Evolutionary conservation across 2,329 filamentous ascomycete species (phyloP).

Genomic region (Fusarium brachygibbosum): DNA sequence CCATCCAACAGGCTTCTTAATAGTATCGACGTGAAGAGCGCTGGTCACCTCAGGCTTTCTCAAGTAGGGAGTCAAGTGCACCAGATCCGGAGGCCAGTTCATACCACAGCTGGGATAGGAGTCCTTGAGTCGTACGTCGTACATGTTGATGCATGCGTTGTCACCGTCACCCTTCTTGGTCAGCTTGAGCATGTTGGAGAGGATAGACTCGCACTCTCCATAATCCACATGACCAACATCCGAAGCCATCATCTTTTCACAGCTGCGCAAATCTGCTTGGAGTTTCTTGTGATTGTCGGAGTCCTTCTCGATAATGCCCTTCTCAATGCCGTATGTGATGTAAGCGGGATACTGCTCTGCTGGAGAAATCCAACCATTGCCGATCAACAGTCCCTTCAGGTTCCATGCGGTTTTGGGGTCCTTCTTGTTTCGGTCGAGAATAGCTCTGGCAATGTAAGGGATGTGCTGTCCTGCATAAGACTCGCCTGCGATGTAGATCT

Average conservation of each 20-base stretch:
- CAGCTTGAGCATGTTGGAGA: conserved; percentile 77
- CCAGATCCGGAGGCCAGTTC: conserved; percentile 96
- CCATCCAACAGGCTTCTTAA: conserved; percentile 86
- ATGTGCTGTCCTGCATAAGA: conserved; percentile 98
- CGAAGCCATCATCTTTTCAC: conserved; percentile 71
- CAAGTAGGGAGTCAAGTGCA: conserved; percentile 83
- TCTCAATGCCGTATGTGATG: conserved; percentile 82
- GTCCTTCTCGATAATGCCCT: conserved; percentile 77
- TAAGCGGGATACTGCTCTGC: conserved; percentile 91
- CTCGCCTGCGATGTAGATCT: conserved; percentile 96
- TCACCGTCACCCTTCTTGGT: conserved; percentile 70
- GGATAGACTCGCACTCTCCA: conserved; percentile 78
- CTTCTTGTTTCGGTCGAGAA: conserved; percentile 87
- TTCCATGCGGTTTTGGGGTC: conserved; percentile 72
- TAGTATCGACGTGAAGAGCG: conserved; percentile 85
- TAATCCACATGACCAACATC: conserved; percentile 71
- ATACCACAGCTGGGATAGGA: conserved; percentile 88
- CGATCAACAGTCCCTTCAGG: conserved; percentile 87
- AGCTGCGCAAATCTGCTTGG: conserved; percentile 77
- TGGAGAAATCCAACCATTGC: conserved; percentile 97
- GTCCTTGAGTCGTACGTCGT: conserved; percentile 90
- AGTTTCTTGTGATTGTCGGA: conserved; percentile 74
- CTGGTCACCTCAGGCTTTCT: conserved; percentile 81
- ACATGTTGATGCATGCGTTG: conserved; percentile 89
- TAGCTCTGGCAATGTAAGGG: conserved; percentile 93